phyloP scores from a whole-genome alignment of 2,329 filamentous ascomycete genomes.

The Pseudogymnoascus sp. region DNA sequence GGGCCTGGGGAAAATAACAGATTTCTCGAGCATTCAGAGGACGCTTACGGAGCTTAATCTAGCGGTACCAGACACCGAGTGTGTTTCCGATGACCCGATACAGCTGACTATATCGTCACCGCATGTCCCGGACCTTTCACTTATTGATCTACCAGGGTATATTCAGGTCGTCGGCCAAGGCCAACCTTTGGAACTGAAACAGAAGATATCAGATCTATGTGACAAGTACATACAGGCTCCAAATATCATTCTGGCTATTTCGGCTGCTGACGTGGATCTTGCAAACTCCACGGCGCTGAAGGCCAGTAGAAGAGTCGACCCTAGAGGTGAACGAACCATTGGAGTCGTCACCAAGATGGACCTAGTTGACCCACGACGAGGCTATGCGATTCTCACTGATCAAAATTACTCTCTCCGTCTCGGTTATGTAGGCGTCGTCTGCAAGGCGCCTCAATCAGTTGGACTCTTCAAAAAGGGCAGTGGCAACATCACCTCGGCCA shows the following conservation, averaged over 20 bases:
- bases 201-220: conserved; percentile 91
- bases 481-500: conserved; percentile 69
- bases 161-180: conserved; percentile 91
- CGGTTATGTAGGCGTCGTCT: conserved; percentile 93
- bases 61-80: conserved; percentile 82
- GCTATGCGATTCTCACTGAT: conserved; percentile 70
- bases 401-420: conserved; percentile 90
- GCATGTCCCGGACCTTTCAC: conserved; percentile 85
- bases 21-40: conserved; percentile 85
- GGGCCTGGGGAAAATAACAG: conserved; percentile 78
- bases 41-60: conserved; percentile 92
- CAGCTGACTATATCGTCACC: conserved; percentile 93
- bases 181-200: conserved; percentile 83
- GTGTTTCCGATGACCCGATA: conserved; percentile 94
- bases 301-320: conserved; percentile 85
- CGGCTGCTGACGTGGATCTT: conserved; percentile 91
- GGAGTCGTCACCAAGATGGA: conserved; percentile 99
- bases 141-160: conserved; percentile 95
- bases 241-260: conserved; percentile 95
- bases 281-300: conserved; percentile 91
- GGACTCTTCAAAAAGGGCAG: conserved; percentile 78
- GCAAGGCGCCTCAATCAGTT: conserved; percentile 52
- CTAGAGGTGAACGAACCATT: conserved; percentile 89
- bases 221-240: conserved; percentile 97
- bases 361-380: conserved; percentile 75